Percentiles rank a stretch among this genome's conserved stretches.
phyloP scores from a whole-genome alignment of 2,329 filamentous ascomycete genomes.

The Claviceps sp. region DNA sequence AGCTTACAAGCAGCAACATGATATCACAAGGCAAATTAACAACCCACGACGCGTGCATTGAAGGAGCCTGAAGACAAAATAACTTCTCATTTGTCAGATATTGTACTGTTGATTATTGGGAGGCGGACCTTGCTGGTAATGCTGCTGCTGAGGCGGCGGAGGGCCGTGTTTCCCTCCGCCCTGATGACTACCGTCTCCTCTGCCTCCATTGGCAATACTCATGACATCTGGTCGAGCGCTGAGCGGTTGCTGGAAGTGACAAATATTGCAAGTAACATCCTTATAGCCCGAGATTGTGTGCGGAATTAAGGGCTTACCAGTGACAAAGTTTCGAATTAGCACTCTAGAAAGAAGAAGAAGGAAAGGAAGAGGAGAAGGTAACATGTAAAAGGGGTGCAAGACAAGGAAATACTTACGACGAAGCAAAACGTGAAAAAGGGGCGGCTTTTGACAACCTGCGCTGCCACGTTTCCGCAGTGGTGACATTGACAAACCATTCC shows the following conservation, averaged over 20 bases:
- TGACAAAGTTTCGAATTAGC: not conserved
- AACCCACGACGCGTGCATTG: not conserved
- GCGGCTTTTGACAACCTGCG: constrained; percentile 46
- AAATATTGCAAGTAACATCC: constrained; percentile 61
- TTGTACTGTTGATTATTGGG: not conserved
- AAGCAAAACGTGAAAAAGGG: constrained; percentile 75
- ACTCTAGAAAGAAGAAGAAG: not conserved
- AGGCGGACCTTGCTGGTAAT: not conserved
- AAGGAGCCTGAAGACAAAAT: not conserved
- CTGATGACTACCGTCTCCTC: not conserved
- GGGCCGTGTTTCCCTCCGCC: constrained; percentile 18
- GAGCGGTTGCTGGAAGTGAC: constrained; percentile 59
- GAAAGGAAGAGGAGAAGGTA: not conserved
- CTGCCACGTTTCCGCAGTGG: constrained; percentile 53
- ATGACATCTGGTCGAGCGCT: constrained; percentile 42
- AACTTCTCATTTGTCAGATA: not conserved
- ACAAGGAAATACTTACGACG: constrained; percentile 34
- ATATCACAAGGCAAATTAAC: no score
- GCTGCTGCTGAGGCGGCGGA: constrained; percentile 11
- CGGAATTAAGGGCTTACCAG: constrained; percentile 50
- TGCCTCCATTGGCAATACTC: constrained; percentile 33
- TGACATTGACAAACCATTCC: constrained; percentile 48
- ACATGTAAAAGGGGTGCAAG: not conserved
- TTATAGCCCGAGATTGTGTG: constrained; percentile 54
- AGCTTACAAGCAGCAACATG: no score